Evolutionary conservation across 2,329 filamentous ascomycete genomes (phyloP).

Genomic region (Colletotrichum caudatum): DNA sequence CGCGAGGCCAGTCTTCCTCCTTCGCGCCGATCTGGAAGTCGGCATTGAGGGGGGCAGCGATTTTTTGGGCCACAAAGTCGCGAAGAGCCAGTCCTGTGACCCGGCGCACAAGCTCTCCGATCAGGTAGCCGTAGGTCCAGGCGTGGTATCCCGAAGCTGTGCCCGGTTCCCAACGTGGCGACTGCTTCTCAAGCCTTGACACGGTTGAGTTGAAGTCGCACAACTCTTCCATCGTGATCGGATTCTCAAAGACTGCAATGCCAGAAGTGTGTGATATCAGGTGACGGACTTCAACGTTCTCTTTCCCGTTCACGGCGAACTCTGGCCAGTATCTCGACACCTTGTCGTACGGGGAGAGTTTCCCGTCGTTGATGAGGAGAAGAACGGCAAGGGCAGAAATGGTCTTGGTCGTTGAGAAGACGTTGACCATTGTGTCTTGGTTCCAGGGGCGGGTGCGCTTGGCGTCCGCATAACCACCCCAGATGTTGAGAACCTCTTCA

Average conservation of each 20-base stretch:
- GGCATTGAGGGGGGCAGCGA: constrained; percentile 56
- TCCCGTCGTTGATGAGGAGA: constrained; percentile 55
- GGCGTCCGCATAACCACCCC: constrained; percentile 55
- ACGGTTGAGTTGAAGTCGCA: constrained; percentile 49
- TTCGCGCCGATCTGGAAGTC: constrained; percentile 60
- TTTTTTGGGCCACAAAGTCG: constrained; percentile 54
- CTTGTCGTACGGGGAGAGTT: constrained; percentile 51
- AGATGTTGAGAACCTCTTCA: constrained; percentile 57
- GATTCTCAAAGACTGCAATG: constrained; percentile 50
- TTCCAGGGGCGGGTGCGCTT: constrained; percentile 51
- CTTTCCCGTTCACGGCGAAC: constrained; percentile 57
- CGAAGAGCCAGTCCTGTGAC: constrained; percentile 55
- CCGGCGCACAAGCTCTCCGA: constrained; percentile 58
- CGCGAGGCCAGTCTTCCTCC: constrained; percentile 56
- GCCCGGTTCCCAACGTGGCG: constrained; percentile 59
- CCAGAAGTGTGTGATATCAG: constrained; percentile 56
- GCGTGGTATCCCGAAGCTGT: constrained; percentile 58
- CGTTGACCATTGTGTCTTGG: constrained; percentile 54
- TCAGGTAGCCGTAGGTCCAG: constrained; percentile 54
- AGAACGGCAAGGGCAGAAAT: constrained; percentile 53
- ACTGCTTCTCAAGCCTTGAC: constrained; percentile 53
- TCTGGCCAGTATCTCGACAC: constrained; percentile 61
- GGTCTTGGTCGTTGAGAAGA: constrained; percentile 57
- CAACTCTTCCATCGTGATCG: constrained; percentile 49
- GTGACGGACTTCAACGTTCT: constrained; percentile 54